Conservation (phyloP, 2,329 filamentous ascomycete species). For the Metarhizium humberi region DNA sequence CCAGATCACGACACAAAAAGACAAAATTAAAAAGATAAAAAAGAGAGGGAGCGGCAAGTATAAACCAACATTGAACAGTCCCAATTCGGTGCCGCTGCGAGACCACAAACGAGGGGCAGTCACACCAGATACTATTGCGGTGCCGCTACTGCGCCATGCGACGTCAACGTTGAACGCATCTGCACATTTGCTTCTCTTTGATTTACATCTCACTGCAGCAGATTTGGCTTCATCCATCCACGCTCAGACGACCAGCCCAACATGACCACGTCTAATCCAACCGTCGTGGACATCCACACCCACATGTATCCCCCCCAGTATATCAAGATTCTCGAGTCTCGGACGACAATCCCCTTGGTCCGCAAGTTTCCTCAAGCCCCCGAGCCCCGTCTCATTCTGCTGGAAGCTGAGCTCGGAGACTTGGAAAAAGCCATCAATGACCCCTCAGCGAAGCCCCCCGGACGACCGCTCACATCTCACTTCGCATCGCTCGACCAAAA, state of each 20-base stretch:
- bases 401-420: conserved; percentile 39
- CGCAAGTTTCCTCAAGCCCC: conserved; percentile 49
- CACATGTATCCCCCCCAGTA: conserved; percentile 62
- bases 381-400: conserved; percentile 57
- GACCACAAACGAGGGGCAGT: too few species aligned
- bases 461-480: conserved; percentile 72
- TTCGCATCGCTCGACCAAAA: conserved; percentile 77
- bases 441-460: conserved; percentile 50
- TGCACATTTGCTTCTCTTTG: not conserved
- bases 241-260: not conserved
- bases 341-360: conserved; percentile 59
- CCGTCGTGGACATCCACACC: conserved; percentile 58
- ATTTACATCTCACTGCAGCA: not conserved
- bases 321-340: conserved; percentile 49
- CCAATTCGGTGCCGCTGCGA: too few species aligned
- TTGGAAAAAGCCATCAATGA: conserved; percentile 44
- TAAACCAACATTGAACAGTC: too few species aligned
- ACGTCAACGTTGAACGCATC: not conserved
- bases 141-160: too few species aligned
- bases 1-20: too few species aligned
- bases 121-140: too few species aligned
- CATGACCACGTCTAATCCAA: conserved; percentile 26
- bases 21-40: too few species aligned
- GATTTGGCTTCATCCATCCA: not conserved
- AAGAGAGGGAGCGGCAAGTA: too few species aligned